phyloP scores from a whole-genome alignment of 2,329 filamentous ascomycete species.

The Pleochaeta shiraiana region DNA sequence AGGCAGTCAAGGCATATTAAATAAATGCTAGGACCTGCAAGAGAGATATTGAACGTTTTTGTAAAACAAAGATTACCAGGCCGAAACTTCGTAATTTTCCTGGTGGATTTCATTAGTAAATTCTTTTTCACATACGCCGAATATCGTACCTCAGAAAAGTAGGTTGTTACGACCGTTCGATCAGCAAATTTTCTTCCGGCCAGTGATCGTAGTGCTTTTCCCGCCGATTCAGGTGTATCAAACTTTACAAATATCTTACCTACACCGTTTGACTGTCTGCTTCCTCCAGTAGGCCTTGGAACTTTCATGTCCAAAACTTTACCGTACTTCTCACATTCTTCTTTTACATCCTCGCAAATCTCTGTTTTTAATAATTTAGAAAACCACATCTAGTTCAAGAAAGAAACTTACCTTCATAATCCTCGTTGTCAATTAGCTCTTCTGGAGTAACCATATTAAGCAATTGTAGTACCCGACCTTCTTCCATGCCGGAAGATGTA shows the following conservation, averaged over 20 bases:
- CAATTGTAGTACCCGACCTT: slow-evolving; percentile 68
- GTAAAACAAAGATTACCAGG: slow-evolving; percentile 16
- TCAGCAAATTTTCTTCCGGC: slow-evolving; percentile 93
- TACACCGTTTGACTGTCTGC: slow-evolving; percentile 67
- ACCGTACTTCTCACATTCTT: slow-evolving; percentile 87
- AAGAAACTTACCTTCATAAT: slow-evolving; percentile 62
- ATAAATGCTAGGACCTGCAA: neutral
- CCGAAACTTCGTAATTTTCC: slow-evolving; percentile 64
- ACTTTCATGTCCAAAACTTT: slow-evolving; percentile 76
- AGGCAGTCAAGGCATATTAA: neutral
- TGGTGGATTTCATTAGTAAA: slow-evolving; percentile 18
- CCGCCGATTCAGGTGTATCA: slow-evolving; percentile 52
- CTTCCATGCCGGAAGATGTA: slow-evolving; percentile 54
- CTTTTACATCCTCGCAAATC: slow-evolving; percentile 85
- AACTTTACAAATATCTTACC: slow-evolving; percentile 98
- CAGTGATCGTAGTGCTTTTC: slow-evolving; percentile 69
- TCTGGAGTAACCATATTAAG: slow-evolving; percentile 98
- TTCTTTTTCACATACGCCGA: neutral
- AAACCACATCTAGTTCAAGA: neutral
- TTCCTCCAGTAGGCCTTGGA: slow-evolving; percentile 64
- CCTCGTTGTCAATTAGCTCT: slow-evolving; percentile 80
- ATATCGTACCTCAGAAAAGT: slow-evolving; percentile 64
- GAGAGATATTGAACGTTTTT: neutral
- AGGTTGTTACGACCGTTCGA: slow-evolving; percentile 87
- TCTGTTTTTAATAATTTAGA: slow-evolving; percentile 29